A percentile compares a stretch with the other conserved stretches of the same genome.
phyloP scores from a whole-genome alignment of 441 rosid genomes.

The Adansonia gregorii region DNA sequence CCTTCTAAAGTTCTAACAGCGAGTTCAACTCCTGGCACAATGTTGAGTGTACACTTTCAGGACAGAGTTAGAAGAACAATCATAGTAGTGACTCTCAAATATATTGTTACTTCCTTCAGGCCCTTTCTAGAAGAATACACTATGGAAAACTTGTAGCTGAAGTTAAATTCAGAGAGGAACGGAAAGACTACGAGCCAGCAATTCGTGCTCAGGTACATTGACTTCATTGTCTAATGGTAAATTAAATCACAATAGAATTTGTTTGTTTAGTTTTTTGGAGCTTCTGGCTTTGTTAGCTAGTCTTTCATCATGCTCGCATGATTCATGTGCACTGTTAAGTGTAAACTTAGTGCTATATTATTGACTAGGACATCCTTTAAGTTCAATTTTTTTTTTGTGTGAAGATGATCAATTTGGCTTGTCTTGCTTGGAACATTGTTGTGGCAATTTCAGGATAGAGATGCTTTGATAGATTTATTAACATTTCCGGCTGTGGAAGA shows the following conservation, averaged over 20 bases:
- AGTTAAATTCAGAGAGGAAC: constrained; percentile 72
- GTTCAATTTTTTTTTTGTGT: no score
- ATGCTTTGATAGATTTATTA: constrained; percentile 67
- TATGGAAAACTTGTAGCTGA: constrained; percentile 90
- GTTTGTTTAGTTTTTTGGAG: background rate
- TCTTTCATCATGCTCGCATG: background rate
- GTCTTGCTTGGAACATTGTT: background rate
- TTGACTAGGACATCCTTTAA: no score
- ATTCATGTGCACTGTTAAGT: background rate
- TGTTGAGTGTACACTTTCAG: background rate
- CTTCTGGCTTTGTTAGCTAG: background rate
- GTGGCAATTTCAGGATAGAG: constrained; percentile 54
- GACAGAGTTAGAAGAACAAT: background rate
- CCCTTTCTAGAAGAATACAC: constrained; percentile 83
- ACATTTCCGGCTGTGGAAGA: constrained; percentile 74
- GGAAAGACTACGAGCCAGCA: constrained; percentile 67
- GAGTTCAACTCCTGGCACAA: background rate
- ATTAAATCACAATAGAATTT: background rate
- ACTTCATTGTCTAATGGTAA: background rate
- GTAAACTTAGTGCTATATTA: background rate
- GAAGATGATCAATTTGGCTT: background rate
- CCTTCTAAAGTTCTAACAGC: background rate
- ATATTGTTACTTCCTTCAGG: constrained; percentile 45
- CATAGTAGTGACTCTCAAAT: constrained; percentile 1
- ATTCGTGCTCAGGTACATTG: constrained; percentile 70